A percentile compares a stretch with the other conserved stretches of the same genome.
Evolutionary conservation across 495 filamentous ascomycete genomes (phyloP).

Genomic region (Neurospora sp.): DNA sequence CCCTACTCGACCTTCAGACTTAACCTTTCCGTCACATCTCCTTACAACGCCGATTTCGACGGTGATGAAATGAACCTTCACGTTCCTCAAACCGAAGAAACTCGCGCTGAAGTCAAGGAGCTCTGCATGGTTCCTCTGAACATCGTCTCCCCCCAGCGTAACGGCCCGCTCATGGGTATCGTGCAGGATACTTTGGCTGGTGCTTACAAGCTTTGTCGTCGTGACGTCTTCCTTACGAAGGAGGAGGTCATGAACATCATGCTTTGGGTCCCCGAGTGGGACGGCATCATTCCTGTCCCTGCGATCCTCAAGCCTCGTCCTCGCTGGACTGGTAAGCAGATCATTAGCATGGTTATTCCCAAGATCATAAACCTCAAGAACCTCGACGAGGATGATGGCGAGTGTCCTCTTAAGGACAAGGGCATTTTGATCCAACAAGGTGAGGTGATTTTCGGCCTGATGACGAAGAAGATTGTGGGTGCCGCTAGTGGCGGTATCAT

Average conservation of each 20-base stretch:
- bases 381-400: slow-evolving; percentile 42
- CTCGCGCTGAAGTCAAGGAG: slow-evolving; percentile 80
- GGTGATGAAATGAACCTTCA: slow-evolving; percentile 99
- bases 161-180: slow-evolving; percentile 97
- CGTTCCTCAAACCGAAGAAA: slow-evolving; percentile 96
- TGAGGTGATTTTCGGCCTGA: slow-evolving; percentile 79
- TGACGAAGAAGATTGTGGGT: slow-evolving; percentile 90
- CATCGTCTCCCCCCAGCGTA: slow-evolving; percentile 95
- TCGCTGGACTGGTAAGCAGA: slow-evolving; percentile 98
- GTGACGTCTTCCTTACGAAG: slow-evolving; percentile 82
- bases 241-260: slow-evolving; percentile 91
- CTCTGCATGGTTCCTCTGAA: slow-evolving; percentile 94
- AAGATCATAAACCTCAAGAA: slow-evolving; percentile 71
- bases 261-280: slow-evolving; percentile 96
- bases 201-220: slow-evolving; percentile 90
- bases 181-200: slow-evolving; percentile 96
- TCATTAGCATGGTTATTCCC: slow-evolving; percentile 87
- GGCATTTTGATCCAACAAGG: slow-evolving; percentile 76
- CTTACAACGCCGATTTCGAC: slow-evolving; percentile 99
- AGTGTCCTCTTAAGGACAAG: slow-evolving; percentile 61
- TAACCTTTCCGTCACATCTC: slow-evolving; percentile 93
- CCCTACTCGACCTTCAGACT: slow-evolving; percentile 96
- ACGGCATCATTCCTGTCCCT: slow-evolving; percentile 82
- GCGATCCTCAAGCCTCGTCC: slow-evolving; percentile 86
- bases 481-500: slow-evolving; percentile 79